Base-by-base conservation (phyloP, 257 asterid genomes). In the Cinchona pubescens region DNA sequence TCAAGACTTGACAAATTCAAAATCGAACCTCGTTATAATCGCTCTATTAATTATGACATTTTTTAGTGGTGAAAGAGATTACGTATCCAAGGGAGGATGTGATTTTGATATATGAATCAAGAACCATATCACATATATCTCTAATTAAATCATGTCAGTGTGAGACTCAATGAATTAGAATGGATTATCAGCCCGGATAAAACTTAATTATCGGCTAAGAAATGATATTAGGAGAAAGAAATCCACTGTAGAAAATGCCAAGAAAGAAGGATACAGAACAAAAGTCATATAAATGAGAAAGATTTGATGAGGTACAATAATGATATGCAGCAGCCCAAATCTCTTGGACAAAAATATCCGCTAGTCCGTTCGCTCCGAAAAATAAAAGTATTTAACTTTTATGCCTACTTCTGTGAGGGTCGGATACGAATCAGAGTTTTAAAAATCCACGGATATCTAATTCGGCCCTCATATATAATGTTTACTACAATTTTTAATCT, bases 41-140 rank as follows among this genome's bases (percentile, higher is more conserved):
- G 74, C n/a, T 34, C 61, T 29, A 45, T 6, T 32, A 27, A 53
- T 18, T n/a, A 30, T 45, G 62, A 12, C 40, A 72, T 7, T 29
- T 12, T 32, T 25, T n/a, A 63, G 59, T 23, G 64, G 48, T 63
- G 25, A 38, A 48, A 58, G n/a, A 56, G 67, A 59, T 73, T 58
- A 15, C 69, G 23, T 64, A 75, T 75, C 73, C 53, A 16, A 42
- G 32, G 42, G 49, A 32, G 72, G 78, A 74, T 74, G 23, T 48
- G 72, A 66, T 45, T 63, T 48, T 46, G 40, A 4, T 16, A n/a
- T 61, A 18, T 45, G 61, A 37, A 74, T 71, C 19, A 51, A 71
- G 10, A 51, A 32, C n/a, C 71, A 5, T 40, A 66, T 38, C 34
- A 37, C 3, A 10, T 38, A 10, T 38, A 38, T 40, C 14, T 63